Base-by-base conservation (phyloP, 2,329 filamentous ascomycete genomes). In the Sphaceloma murrayae region DNA sequence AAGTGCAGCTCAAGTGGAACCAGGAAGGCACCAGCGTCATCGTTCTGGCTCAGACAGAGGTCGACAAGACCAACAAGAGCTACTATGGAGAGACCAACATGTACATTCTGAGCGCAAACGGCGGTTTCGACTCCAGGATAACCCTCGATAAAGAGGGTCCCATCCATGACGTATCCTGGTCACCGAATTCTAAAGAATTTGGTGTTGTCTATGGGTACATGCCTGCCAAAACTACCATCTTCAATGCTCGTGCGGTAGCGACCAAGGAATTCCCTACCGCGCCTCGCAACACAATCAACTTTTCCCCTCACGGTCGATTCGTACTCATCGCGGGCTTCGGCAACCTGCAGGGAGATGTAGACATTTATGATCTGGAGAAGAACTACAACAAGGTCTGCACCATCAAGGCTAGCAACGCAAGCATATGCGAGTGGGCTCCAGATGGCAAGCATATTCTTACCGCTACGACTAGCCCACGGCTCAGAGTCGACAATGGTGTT, bases 1-100 rank as follows among this genome's bases (percentile, higher is more conserved):
- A 96, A 71, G 89, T 98, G 36, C 87, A 95, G 66, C 71, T 98
- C 60, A 95, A 95, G 70, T 98, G 91, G 91, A 98, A 98, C 67
- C 77, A 82, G 53, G 73, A 86, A 50, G 91, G 91, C 43, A 94
- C 88, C 27, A 89, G 82, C 61, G 67, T 96, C 60, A 83, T 98
- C 58, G 89, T 96, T 53, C 77, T 98, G 57, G 89, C 91, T 46
- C 88, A 96, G 70, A 98, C 91, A 22, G 91, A 98, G 51, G 91
- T 96, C 44, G 91, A 98, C 67, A 93, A 91, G 69, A 87, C 87
- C 47, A 93, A 93, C 66, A 96, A 96, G 78, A 95, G 86, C 67
- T 98, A 98, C 70, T 98, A 98, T 56, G 91, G 91, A 60, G 91
- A 98, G 70, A 96, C 91, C 7, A 96, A 85, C 52, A 79, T 98